phyloP scores from a whole-genome alignment of 768 basidiomycete genomes.

The Trametes gibbosa region DNA sequence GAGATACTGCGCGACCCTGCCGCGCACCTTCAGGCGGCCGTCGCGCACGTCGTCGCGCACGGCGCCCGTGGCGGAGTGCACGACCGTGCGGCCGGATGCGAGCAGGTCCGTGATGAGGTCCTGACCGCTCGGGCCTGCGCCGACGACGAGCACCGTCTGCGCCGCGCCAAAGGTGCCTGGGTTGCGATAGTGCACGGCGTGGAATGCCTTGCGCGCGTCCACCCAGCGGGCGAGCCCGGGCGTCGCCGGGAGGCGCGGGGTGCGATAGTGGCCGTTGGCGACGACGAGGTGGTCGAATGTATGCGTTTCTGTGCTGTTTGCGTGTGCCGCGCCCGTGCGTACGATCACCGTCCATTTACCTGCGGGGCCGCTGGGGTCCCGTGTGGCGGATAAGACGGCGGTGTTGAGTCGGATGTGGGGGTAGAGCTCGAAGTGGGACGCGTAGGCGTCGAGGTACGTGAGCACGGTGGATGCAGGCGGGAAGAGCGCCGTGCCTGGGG shows the following conservation, averaged over 20 bases:
- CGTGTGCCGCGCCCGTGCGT: not conserved
- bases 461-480: slow-evolving; percentile 61
- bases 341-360: slow-evolving; percentile 48
- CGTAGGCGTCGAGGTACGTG: slow-evolving; percentile 68
- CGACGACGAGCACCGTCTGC: slow-evolving; percentile 43
- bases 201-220: slow-evolving; percentile 46
- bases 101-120: slow-evolving; percentile 66
- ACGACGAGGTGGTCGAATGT: slow-evolving; percentile 66
- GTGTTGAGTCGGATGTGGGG: slow-evolving; percentile 65
- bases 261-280: slow-evolving; percentile 72
- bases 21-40: slow-evolving; percentile 32
- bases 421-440: slow-evolving; percentile 55
- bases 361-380: slow-evolving; percentile 29
- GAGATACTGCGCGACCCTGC: slow-evolving; percentile 38
- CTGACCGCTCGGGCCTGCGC: slow-evolving; percentile 57
- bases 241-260: slow-evolving; percentile 59
- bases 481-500: slow-evolving; percentile 68
- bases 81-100: slow-evolving; percentile 40
- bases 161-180: slow-evolving; percentile 38
- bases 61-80: slow-evolving; percentile 51
- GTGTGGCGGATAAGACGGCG: slow-evolving; percentile 46
- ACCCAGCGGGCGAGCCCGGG: slow-evolving; percentile 65
- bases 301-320: slow-evolving; percentile 27
- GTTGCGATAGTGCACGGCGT: slow-evolving; percentile 68
- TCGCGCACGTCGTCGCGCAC: slow-evolving; percentile 23